Evolutionary conservation across 2,329 filamentous ascomycete species (phyloP).

Genomic region (Pseudodiploospora longispora): DNA sequence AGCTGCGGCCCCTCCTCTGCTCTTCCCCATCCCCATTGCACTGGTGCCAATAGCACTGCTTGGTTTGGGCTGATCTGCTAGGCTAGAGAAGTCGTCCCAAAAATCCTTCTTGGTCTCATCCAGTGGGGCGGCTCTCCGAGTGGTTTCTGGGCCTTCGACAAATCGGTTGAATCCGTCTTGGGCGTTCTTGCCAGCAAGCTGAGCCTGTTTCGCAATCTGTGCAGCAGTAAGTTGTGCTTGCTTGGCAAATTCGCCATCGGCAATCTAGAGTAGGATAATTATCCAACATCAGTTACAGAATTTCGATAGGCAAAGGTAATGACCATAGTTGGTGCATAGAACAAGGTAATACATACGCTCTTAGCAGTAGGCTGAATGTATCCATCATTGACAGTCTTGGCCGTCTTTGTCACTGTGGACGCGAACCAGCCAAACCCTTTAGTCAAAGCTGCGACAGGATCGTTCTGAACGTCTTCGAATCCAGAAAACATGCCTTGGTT

Average conservation of each 20-base stretch:
- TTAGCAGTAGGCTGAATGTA: constrained; percentile 85
- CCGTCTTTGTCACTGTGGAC: constrained; percentile 78
- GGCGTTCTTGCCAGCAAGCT: constrained; percentile 64
- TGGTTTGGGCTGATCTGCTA: constrained; percentile 48
- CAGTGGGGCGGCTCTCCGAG: constrained; percentile 31
- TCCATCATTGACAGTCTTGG: constrained; percentile 81
- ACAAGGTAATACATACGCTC: constrained; percentile 16
- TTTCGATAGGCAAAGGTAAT: background rate
- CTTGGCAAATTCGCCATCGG: constrained; percentile 69
- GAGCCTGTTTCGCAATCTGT: constrained; percentile 58
- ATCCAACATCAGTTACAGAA: constrained; percentile 14
- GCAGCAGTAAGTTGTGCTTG: constrained; percentile 54
- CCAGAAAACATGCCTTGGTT: constrained; percentile 48
- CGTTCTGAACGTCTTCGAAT: constrained; percentile 83
- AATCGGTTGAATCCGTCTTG: constrained; percentile 78
- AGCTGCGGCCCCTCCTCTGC: constrained; percentile 22
- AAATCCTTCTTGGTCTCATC: constrained; percentile 70
- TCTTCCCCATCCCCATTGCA: constrained; percentile 49
- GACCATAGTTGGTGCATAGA: background rate
- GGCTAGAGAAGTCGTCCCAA: constrained; percentile 81
- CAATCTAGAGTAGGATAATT: constrained; percentile 45
- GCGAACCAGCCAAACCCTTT: constrained; percentile 96
- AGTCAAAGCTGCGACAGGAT: constrained; percentile 78
- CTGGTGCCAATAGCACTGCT: constrained; percentile 49
- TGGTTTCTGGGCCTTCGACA: constrained; percentile 62